These are phyloP conservation scores for Elongisporangium senticosum DNA, from an alignment of 352 stramenopile genomes.

Conservation along the genomic window DNA sequence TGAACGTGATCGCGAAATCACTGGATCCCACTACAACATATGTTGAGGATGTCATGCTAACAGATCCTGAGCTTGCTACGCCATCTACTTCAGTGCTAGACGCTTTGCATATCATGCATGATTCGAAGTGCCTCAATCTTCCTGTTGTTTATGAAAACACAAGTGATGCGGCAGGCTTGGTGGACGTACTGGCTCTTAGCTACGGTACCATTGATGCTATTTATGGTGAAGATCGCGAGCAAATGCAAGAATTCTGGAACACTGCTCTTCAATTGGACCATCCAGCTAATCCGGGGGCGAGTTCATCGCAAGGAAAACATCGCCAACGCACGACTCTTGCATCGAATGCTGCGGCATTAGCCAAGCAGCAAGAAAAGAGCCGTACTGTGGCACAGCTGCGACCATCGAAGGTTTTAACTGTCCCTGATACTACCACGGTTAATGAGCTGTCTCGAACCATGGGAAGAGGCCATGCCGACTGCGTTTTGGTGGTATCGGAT, in stretches of 20 bases:
- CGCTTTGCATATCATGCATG: conserved; percentile 87
- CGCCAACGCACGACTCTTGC: conserved; percentile 60
- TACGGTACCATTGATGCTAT: conserved; percentile 87
- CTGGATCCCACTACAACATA: conserved; percentile 84
- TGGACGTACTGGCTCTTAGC: conserved; percentile 81
- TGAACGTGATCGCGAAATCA: conserved; percentile 92
- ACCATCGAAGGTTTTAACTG: conserved; percentile 87
- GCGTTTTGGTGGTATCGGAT: conserved; percentile 89
- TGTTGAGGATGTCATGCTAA: conserved; percentile 89
- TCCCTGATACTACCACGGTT: conserved; percentile 74
- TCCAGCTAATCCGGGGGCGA: conserved; percentile 34
- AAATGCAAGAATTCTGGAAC: conserved; percentile 90
- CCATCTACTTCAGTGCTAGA: conserved; percentile 72
- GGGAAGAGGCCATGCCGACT: conserved; percentile 87
- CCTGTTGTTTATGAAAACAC: conserved; percentile 62
- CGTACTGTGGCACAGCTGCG: conserved; percentile 78
- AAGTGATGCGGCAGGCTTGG: conserved; percentile 69
- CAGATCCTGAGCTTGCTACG: conserved; percentile 74
- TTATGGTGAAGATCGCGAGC: conserved; percentile 81
- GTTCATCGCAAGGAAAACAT: conserved; percentile 9
- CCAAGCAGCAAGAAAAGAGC: conserved; percentile 51
- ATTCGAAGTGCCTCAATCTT: conserved; percentile 79
- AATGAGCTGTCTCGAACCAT: conserved; percentile 85
- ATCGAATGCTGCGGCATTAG: conserved; percentile 24
- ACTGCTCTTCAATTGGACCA: conserved; percentile 77